phyloP scores from a whole-genome alignment of 768 basidiomycete species.

The Naganishia friedmannii region DNA sequence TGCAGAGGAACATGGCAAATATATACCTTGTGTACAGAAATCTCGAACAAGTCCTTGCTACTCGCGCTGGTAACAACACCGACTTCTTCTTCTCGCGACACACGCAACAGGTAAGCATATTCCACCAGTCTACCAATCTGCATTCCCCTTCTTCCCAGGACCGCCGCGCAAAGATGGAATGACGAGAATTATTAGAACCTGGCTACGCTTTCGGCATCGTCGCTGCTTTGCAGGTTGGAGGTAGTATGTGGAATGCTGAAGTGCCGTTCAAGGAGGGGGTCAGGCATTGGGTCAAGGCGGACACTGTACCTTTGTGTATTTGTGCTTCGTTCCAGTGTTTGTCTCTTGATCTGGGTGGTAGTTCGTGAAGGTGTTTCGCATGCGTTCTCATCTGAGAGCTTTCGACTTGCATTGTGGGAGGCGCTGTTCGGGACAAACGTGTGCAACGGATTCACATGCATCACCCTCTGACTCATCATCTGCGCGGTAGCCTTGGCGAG shows the following conservation, averaged over 20 bases:
- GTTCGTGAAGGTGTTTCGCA: neutral
- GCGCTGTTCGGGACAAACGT: conserved; percentile 14
- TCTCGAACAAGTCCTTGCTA: neutral
- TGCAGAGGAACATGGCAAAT: neutral
- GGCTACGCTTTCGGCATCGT: conserved; percentile 14
- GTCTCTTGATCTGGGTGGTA: neutral
- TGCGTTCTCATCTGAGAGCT: conserved; percentile 22
- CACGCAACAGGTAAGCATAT: conserved; percentile 6
- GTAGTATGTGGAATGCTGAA: conserved; percentile 8
- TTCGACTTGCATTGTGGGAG: neutral
- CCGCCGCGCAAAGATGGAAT: neutral
- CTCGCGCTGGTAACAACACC: neutral
- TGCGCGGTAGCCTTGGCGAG: conserved; percentile 11
- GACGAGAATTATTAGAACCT: conserved; percentile 25
- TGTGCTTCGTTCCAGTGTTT: conserved; percentile 20
- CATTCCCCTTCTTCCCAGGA: neutral
- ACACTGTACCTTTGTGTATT: conserved; percentile 22
- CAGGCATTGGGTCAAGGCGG: conserved; percentile 18
- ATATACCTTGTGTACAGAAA: neutral
- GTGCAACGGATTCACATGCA: conserved; percentile 26
- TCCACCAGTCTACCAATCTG: neutral
- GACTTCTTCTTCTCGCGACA: neutral
- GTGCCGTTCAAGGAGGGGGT: neutral
- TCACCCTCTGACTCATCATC: conserved; percentile 17
- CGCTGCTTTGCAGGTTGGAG: neutral